Conservation (phyloP, 2,329 filamentous ascomycete genomes). For the Hypoxylon sp. region DNA sequence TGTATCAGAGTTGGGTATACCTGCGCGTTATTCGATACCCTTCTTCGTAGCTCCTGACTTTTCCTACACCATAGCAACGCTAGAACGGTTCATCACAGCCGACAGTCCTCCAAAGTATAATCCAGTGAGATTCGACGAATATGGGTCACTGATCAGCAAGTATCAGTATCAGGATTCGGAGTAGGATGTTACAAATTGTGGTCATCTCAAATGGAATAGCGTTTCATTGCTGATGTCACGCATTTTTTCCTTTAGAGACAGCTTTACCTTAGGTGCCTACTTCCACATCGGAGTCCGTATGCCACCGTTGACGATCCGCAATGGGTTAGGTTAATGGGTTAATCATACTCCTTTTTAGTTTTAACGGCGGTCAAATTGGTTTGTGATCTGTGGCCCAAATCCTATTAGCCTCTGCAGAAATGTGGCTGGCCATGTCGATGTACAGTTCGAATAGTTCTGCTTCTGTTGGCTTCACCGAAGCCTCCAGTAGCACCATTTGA, state of each 20-base stretch:
- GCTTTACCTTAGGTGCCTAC: too few species aligned
- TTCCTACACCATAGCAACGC: constrained; percentile 40
- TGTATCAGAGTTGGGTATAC: constrained; percentile 35
- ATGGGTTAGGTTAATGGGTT: too few species aligned
- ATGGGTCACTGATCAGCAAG: constrained; percentile 42
- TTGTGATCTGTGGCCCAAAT: background rate
- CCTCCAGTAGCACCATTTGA: constrained; percentile 13
- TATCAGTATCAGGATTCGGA: constrained; percentile 39
- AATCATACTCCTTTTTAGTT: background rate
- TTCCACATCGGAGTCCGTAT: too few species aligned
- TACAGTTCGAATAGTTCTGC: too few species aligned
- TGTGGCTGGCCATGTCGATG: too few species aligned
- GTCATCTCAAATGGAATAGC: background rate
- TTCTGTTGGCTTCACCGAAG: constrained; percentile 5
- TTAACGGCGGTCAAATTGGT: background rate
- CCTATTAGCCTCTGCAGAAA: too few species aligned
- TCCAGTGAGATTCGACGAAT: constrained; percentile 44
- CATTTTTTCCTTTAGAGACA: background rate
- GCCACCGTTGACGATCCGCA: background rate
- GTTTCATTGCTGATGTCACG: background rate
- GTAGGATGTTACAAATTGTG: background rate
- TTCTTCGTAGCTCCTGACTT: constrained; percentile 43
- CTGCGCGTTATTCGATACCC: constrained; percentile 45
- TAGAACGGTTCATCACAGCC: constrained; percentile 38
- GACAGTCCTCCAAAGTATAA: constrained; percentile 42